These are phyloP conservation scores for Suillus decipiens DNA, from an alignment of 768 basidiomycete species.

Conservation along the genomic window DNA sequence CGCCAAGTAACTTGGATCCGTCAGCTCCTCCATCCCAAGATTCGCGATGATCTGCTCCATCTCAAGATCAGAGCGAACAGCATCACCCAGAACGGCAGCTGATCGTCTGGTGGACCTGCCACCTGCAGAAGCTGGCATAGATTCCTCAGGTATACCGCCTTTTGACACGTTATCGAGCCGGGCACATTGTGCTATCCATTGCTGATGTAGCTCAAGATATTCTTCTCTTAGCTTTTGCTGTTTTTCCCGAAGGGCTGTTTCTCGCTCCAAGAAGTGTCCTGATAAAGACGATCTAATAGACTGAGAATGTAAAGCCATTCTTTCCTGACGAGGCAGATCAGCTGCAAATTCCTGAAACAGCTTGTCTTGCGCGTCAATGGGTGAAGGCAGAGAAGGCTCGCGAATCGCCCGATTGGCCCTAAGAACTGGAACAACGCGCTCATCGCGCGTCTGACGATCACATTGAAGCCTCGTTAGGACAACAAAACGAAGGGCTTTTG, in stretches of 20 bases:
- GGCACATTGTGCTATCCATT: conserved; percentile 73
- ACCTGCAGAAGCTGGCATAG: conserved; percentile 36
- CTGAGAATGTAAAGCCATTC: conserved; percentile 38
- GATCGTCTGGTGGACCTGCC: conserved; percentile 74
- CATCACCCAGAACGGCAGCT: conserved; percentile 74
- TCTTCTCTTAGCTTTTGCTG: conserved; percentile 56
- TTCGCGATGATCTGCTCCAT: conserved; percentile 98
- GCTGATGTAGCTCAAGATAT: conserved; percentile 67
- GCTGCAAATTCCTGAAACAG: conserved; percentile 50
- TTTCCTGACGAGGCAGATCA: conserved; percentile 35
- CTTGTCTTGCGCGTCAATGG: conserved; percentile 40
- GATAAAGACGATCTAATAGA: conserved; percentile 50
- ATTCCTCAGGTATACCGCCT: conserved; percentile 37
- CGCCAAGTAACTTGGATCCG: conserved; percentile 90
- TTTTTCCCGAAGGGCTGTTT: conserved; percentile 54
- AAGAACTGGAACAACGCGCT: conserved; percentile 65
- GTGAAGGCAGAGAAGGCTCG: conserved; percentile 30
- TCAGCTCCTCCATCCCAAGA: conserved; percentile 87
- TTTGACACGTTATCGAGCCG: conserved; percentile 57
- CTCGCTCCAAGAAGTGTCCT: conserved; percentile 55
- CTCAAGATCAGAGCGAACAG: conserved; percentile 92
- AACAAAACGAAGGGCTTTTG: conserved; percentile 64
- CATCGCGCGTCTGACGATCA: conserved; percentile 62
- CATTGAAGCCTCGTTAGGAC: conserved; percentile 60
- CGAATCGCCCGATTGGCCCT: conserved; percentile 55